Conservation (phyloP, 495 filamentous ascomycete species). For the Viridothelium virens region DNA sequence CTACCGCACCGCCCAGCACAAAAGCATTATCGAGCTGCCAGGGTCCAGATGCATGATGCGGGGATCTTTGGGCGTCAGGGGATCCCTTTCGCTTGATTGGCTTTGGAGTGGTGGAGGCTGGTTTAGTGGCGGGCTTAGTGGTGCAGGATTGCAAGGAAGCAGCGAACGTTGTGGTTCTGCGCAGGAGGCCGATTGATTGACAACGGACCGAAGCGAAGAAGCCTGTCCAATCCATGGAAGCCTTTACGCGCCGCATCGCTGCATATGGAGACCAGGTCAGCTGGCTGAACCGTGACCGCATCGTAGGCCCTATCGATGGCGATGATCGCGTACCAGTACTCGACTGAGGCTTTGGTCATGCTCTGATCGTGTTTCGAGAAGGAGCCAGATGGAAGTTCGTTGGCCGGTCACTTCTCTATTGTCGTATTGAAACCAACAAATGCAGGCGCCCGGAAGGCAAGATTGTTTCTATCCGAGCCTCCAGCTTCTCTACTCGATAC, state of each 20-base stretch:
- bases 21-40: conserved; percentile 9
- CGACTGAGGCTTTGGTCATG: too few relatives aligned
- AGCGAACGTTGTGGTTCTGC: background rate
- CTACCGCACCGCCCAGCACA: conserved; percentile 9
- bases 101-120: background rate
- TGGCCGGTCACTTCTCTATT: background rate
- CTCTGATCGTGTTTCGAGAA: background rate
- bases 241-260: conserved; percentile 11
- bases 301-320: background rate
- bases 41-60: conserved; percentile 9
- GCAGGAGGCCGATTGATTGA: background rate
- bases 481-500: background rate
- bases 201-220: conserved; percentile 2
- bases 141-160: background rate
- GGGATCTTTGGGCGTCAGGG: background rate
- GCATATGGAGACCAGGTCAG: too few relatives aligned
- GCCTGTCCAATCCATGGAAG: background rate
- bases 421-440: background rate
- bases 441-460: background rate
- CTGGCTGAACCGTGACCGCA: background rate
- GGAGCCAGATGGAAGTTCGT: background rate
- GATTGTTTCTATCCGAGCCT: background rate
- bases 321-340: background rate
- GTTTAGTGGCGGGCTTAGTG: background rate
- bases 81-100: background rate